Base-by-base conservation (phyloP, 116 monocot species). In the Phalaenopsis hybrid region DNA sequence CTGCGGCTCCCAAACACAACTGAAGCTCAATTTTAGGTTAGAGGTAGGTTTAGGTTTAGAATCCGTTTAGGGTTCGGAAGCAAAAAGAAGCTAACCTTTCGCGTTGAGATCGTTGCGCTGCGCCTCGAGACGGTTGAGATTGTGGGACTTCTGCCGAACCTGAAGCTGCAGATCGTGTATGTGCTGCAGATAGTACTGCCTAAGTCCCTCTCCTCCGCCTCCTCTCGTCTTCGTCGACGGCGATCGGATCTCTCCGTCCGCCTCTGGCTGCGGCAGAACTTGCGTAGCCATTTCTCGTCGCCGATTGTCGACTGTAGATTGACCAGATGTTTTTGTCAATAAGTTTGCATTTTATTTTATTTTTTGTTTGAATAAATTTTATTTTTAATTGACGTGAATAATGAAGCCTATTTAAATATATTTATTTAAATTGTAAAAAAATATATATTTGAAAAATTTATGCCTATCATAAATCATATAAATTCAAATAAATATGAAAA, bases 61-160 rank as follows among this genome's bases (percentile, higher is more conserved):
- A 46, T 46, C 15, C 11, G 52, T 11, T 52, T 52, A 80, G 82
- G 76, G 68, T 76, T 76, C 72, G 0, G 7, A 28, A 52, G 2
- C 31, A 31, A 31, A 31, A 31, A 31, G 28, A 44, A 6, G 20
- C 80, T 58, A 2, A 90, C 98, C 98, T 89, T 84, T 85, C 20
- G 95, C 90, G 83, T 95, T 95, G 86, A 92, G 90, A 76, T 93
- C 95, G 88, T 95, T 98, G 63, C 95, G 90, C 89, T 95, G 95
- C 37, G 98, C 93, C 85, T 98, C 95, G 45, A 98, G 93, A 37
- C 95, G 95, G 57, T 92, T 89, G 83, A 93, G 90, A 67, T 98
- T 90, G 82, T 93, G 82, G 8, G 86, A 85, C 86, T 93, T 92
- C 86, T 93, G 92, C 11, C 95, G 93, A 73, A 89, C 81, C 69